Percentiles rank a stretch among this genome's conserved stretches.
Conservation (phyloP, 2,329 filamentous ascomycete species). For the Phialocephala sp. region DNA sequence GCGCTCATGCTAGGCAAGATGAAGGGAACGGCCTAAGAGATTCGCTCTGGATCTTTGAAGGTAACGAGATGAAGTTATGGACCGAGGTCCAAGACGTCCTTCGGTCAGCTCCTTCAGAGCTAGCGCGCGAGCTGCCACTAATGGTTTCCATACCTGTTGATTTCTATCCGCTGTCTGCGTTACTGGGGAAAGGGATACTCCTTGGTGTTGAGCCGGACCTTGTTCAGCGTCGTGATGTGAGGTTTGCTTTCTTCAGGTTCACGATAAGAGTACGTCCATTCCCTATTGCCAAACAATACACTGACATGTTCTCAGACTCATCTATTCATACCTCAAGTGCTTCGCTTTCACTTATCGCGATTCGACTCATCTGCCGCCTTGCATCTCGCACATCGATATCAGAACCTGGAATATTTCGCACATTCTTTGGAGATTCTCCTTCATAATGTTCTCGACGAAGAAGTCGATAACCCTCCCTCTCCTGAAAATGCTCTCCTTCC, state of each 20-base stretch:
- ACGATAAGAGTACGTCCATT: conserved; percentile 73
- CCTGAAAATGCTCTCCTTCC: conserved; percentile 70
- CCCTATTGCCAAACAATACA: neutral
- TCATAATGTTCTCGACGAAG: conserved; percentile 92
- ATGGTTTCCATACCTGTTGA: conserved; percentile 84
- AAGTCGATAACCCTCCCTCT: conserved; percentile 75
- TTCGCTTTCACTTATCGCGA: conserved; percentile 77
- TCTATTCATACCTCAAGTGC: conserved; percentile 86
- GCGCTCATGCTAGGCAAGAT: conserved; percentile 28
- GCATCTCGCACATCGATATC: conserved; percentile 82
- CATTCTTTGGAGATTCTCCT: conserved; percentile 92
- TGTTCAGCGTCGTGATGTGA: conserved; percentile 89
- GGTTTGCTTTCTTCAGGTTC: conserved; percentile 88
- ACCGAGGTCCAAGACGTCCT: conserved; percentile 86
- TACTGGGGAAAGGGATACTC: conserved; percentile 88
- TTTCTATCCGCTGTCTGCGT: conserved; percentile 89
- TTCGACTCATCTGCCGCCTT: conserved; percentile 83
- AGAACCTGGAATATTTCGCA: conserved; percentile 86
- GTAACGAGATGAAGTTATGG: conserved; percentile 85
- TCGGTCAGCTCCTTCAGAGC: conserved; percentile 68
- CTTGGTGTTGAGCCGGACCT: conserved; percentile 91
- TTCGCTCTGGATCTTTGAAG: conserved; percentile 95
- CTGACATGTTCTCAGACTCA: conserved; percentile 69
- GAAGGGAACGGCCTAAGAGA: conserved; percentile 63
- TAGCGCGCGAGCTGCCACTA: conserved; percentile 71